A percentile compares a stretch with the other conserved stretches of the same genome.
phyloP scores from a whole-genome alignment of 108 stramenopile species.

The Parmales sp. region DNA sequence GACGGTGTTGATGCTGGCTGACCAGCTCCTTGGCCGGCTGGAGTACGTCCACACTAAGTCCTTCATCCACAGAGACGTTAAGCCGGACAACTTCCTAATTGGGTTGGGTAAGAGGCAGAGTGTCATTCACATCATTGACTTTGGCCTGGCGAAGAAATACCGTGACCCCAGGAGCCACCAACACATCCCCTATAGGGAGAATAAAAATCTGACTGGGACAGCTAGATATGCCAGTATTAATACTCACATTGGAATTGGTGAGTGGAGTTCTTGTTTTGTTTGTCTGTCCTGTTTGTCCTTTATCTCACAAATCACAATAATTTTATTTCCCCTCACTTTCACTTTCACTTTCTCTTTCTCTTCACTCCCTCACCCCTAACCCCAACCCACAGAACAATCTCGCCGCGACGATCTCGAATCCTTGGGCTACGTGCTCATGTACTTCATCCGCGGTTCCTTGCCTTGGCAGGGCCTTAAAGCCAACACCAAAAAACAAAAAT shows the following conservation, averaged over 20 bases:
- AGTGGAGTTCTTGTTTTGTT: background rate
- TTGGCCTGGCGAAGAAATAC: conserved; percentile 98
- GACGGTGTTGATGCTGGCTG: conserved; percentile 93
- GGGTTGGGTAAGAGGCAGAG: conserved; percentile 92
- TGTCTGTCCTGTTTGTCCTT: too few species aligned
- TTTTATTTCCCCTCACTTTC: too few species aligned
- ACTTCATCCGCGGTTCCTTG: conserved; percentile 93
- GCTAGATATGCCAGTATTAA: conserved; percentile 98
- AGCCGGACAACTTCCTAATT: conserved; percentile 99
- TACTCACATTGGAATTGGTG: conserved; percentile 87
- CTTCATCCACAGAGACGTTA: conserved; percentile 99
- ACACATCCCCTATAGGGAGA: conserved; percentile 99
- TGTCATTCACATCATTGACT: conserved; percentile 98
- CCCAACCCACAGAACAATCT: conserved; percentile 51
- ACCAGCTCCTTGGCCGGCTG: conserved; percentile 89
- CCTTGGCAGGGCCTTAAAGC: conserved; percentile 99
- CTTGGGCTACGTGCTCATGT: conserved; percentile 98
- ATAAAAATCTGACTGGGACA: conserved; percentile 98
- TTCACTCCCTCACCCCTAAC: too few species aligned
- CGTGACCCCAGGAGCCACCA: conserved; percentile 93
- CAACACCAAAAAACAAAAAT: conserved; percentile 99
- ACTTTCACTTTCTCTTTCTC: too few species aligned
- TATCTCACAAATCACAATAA: too few species aligned
- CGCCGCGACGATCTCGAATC: conserved; percentile 97
- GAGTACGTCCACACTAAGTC: conserved; percentile 99